A percentile compares a stretch with the other conserved stretches of the same genome.
These are phyloP conservation scores for Angomonas desouzai DNA, from an alignment of 208 protist species.

Conservation along the genomic window DNA sequence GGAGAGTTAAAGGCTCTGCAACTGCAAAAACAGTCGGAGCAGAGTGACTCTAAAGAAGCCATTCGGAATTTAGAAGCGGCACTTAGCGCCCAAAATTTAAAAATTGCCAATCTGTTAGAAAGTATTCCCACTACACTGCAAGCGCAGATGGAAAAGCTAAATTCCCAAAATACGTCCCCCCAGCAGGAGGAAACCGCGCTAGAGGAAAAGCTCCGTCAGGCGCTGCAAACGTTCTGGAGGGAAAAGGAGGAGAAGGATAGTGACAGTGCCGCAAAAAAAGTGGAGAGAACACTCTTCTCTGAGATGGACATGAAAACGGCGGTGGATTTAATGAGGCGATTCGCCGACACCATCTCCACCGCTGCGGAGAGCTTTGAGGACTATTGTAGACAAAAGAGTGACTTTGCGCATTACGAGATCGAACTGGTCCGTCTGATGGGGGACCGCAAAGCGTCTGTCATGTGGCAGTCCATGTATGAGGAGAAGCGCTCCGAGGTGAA, in stretches of 20 bases:
- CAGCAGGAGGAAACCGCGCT: background rate
- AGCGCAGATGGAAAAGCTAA: slow-evolving; percentile 2
- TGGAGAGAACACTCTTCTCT: background rate
- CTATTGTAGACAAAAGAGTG: slow-evolving; percentile 8
- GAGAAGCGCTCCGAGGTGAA: slow-evolving; percentile 39
- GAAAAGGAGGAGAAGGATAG: background rate
- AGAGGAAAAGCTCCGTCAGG: background rate
- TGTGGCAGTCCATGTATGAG: slow-evolving; percentile 33
- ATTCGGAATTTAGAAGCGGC: background rate
- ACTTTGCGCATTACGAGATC: slow-evolving; percentile 30
- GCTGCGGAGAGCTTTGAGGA: slow-evolving; percentile 14
- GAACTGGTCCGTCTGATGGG: slow-evolving; percentile 27
- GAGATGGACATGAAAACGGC: background rate
- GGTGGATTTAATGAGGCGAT: background rate
- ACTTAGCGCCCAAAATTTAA: background rate
- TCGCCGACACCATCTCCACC: background rate
- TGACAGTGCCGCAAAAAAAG: background rate
- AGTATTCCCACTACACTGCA: background rate
- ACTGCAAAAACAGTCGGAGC: background rate
- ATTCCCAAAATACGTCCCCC: background rate
- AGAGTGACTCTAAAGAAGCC: background rate
- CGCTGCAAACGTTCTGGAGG: background rate
- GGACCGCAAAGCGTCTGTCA: slow-evolving; percentile 22
- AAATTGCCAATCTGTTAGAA: background rate
- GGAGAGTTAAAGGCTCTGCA: slow-evolving; percentile 2